These are phyloP conservation scores for Linum usitatissimum DNA, from an alignment of 345 rosid genomes.

Conservation along the genomic window DNA sequence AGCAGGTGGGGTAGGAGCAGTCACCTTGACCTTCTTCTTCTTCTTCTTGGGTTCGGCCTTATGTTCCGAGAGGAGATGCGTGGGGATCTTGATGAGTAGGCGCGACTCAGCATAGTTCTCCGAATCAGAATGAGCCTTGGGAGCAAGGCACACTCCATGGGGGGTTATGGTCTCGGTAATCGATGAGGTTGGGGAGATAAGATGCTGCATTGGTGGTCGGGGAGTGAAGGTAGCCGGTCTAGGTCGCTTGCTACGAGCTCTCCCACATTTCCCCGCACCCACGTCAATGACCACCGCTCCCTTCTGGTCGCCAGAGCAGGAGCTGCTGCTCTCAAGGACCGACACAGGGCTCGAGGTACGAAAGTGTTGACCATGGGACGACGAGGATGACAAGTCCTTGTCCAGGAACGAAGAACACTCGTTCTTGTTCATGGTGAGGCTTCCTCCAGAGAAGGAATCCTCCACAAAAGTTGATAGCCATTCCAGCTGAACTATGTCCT, in stretches of 20 bases:
- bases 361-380: slow-evolving; percentile 30
- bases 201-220: slow-evolving; percentile 38
- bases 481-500: slow-evolving; percentile 83
- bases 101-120: not conserved
- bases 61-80: slow-evolving; percentile 34
- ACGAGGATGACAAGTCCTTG: slow-evolving; percentile 29
- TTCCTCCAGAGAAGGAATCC: slow-evolving; percentile 71
- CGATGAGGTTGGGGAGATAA: not conserved
- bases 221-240: slow-evolving; percentile 61
- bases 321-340: slow-evolving; percentile 87
- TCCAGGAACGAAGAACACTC: slow-evolving; percentile 20
- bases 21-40: slow-evolving; percentile 69
- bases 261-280: slow-evolving; percentile 44
- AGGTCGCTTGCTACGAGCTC: slow-evolving; percentile 91
- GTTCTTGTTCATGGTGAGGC: slow-evolving; percentile 48
- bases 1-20: slow-evolving; percentile 18
- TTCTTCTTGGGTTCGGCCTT: slow-evolving; percentile 24
- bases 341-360: slow-evolving; percentile 75
- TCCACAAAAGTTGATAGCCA: slow-evolving; percentile 66
- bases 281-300: slow-evolving; percentile 21
- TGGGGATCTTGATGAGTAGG: not conserved
- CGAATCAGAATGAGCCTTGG: not conserved
- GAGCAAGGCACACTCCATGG: not conserved
- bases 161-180: not conserved
- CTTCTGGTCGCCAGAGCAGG: slow-evolving; percentile 50